Evolutionary conservation across 495 filamentous ascomycete genomes (phyloP), one percentile per base, ranked within the genome.

Genomic region (Astrothelium macrocarpum): DNA sequence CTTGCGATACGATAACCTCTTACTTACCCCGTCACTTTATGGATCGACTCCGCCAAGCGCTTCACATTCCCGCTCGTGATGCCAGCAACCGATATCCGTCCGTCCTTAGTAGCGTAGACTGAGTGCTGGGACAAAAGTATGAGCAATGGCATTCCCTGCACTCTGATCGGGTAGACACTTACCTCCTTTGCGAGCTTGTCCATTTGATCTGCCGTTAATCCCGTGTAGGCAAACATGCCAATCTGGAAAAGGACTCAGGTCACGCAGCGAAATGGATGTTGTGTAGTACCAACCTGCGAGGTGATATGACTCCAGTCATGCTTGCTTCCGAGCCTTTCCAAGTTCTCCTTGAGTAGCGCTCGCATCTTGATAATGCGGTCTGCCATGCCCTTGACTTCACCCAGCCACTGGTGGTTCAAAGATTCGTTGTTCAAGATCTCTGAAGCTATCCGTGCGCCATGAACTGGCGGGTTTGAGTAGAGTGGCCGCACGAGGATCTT

Each of bases 271-370:
- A 29, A 56, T 29, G 16, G 20, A 29, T 26, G 16, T 56, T 56
- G 49, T 56, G 43, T 20, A 20, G 43, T 20, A 56, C 49, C 20
- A 5, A 56, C 49, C 80, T 88, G 93, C 75, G 82, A 90, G 62
- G 94, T 98, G 78, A 98, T 98, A 81, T 98, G 94, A 77, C 86
- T 88, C 94, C 94, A 98, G 78, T 96, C 89, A 77, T 94, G 91
- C 82, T 90, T 90, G 80, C 87, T 91, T 69, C 93, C 94, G 64
- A 95, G 84, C 75, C 88, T 86, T 84, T 96, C 90, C 46, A 98
- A 85, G 79, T 96, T 94, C 71, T 88, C 83, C 81, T 94, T 93
- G 68, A 98, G 85, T 42, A 95, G 81, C 59, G 89, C 85, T 65
- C 94, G 90, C 94, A 98, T 98, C 75, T 85, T 89, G 74, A 98